Conservation (phyloP, 495 filamentous ascomycete species). For the Collariella sp. region DNA sequence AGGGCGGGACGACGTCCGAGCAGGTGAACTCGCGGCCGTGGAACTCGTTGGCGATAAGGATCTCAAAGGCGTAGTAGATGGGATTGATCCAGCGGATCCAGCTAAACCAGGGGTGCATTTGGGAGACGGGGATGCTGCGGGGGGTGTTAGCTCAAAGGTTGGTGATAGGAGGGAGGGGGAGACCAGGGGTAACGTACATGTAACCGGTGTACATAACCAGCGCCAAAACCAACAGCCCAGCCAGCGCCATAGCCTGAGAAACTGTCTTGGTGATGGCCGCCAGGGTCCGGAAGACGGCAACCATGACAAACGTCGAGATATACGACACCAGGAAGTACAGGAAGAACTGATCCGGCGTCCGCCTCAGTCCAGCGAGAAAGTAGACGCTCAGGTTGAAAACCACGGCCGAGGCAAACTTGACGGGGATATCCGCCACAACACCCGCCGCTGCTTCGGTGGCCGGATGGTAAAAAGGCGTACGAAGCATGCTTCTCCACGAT, state of each 20-base stretch:
- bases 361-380: constrained; percentile 60
- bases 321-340: constrained; percentile 53
- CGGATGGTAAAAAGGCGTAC: constrained; percentile 76
- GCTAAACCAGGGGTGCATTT: constrained; percentile 69
- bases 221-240: constrained; percentile 53
- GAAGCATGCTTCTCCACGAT: constrained; percentile 72
- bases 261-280: too few relatives aligned
- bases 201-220: constrained; percentile 68
- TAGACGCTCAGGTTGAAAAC: constrained; percentile 70
- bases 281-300: too few relatives aligned
- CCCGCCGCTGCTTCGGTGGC: constrained; percentile 70
- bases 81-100: constrained; percentile 76
- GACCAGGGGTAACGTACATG: too few relatives aligned
- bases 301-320: too few relatives aligned
- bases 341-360: constrained; percentile 70
- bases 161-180: too few relatives aligned
- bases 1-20: constrained; percentile 45
- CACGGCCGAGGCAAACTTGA: constrained; percentile 59
- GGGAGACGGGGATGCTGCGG: constrained; percentile 57
- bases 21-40: constrained; percentile 43
- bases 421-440: constrained; percentile 67
- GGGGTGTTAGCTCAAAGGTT: too few relatives aligned
- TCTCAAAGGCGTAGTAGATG: constrained; percentile 64
- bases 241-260: too few relatives aligned
- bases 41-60: constrained; percentile 61